phyloP scores from a whole-genome alignment of 345 rosid genomes.

The Nephelium lappaceum region DNA sequence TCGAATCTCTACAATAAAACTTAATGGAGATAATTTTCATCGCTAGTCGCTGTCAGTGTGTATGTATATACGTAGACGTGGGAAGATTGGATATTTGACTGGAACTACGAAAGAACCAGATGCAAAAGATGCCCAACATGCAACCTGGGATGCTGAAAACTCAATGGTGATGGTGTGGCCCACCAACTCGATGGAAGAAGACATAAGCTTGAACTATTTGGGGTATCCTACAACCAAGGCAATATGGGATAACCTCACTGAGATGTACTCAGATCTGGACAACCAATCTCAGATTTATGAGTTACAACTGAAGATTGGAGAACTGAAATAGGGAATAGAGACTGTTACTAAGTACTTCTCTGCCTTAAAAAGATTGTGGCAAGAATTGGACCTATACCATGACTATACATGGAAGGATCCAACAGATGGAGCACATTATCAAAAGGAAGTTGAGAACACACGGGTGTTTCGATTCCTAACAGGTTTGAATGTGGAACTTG shows the following conservation, averaged over 20 bases:
- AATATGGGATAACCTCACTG: not conserved
- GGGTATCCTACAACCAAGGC: not conserved
- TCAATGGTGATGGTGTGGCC: not conserved
- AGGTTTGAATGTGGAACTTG: too few relatives aligned
- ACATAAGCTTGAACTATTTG: not conserved
- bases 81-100: not conserved
- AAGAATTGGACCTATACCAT: too few relatives aligned
- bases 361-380: too few relatives aligned
- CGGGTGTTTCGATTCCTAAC: too few relatives aligned
- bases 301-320: not conserved
- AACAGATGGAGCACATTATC: too few relatives aligned
- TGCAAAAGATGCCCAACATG: not conserved
- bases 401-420: too few relatives aligned
- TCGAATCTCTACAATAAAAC: not conserved
- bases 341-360: too few relatives aligned
- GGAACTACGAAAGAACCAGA: not conserved
- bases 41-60: not conserved
- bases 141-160: not conserved
- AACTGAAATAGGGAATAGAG: too few relatives aligned
- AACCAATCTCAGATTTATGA: not conserved
- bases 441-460: too few relatives aligned
- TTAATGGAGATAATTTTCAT: constrained; percentile 2
- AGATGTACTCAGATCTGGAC: not conserved
- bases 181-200: not conserved
- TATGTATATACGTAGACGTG: constrained; percentile 4